Conservation (phyloP, 2,329 filamentous ascomycete species). For the Colletotrichum gigasporum region DNA sequence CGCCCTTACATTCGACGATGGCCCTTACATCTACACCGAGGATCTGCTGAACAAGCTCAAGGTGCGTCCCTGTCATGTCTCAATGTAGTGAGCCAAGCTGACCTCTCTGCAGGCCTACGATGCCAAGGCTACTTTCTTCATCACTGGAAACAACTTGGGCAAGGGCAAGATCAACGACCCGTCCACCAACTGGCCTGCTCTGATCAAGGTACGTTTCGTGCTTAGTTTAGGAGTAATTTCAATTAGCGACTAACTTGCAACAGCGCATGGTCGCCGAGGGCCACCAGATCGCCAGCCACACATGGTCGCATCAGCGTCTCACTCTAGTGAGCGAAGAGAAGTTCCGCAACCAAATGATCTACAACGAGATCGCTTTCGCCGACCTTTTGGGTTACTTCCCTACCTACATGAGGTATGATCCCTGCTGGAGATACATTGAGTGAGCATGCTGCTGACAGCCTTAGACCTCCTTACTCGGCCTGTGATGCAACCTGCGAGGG, state of each 20-base stretch:
- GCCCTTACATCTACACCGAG: slow-evolving; percentile 53
- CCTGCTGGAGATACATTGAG: neutral
- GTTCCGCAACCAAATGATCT: slow-evolving; percentile 57
- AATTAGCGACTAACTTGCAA: neutral
- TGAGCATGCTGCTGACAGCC: neutral
- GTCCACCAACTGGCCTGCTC: slow-evolving; percentile 44
- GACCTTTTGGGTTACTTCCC: slow-evolving; percentile 65
- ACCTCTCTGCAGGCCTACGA: slow-evolving; percentile 51
- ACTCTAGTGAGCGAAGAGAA: slow-evolving; percentile 27
- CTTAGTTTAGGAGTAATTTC: neutral
- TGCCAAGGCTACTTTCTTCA: slow-evolving; percentile 74
- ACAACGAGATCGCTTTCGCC: slow-evolving; percentile 64
- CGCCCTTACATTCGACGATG: slow-evolving; percentile 59
- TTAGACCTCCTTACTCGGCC: slow-evolving; percentile 52
- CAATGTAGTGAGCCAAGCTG: neutral
- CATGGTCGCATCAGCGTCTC: slow-evolving; percentile 56
- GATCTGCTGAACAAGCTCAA: slow-evolving; percentile 50
- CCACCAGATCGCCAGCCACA: slow-evolving; percentile 70
- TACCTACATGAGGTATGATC: slow-evolving; percentile 60
- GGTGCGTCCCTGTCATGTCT: slow-evolving; percentile 44
- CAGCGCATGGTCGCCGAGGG: slow-evolving; percentile 60
- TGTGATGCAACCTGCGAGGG: slow-evolving; percentile 41
- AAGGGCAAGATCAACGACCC: slow-evolving; percentile 60
- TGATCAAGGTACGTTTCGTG: slow-evolving; percentile 45
- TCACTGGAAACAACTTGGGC: slow-evolving; percentile 51